Evolutionary conservation across 1,139 yeast species (phyloP).

Genomic region (Hyphopichia khmerensis): DNA sequence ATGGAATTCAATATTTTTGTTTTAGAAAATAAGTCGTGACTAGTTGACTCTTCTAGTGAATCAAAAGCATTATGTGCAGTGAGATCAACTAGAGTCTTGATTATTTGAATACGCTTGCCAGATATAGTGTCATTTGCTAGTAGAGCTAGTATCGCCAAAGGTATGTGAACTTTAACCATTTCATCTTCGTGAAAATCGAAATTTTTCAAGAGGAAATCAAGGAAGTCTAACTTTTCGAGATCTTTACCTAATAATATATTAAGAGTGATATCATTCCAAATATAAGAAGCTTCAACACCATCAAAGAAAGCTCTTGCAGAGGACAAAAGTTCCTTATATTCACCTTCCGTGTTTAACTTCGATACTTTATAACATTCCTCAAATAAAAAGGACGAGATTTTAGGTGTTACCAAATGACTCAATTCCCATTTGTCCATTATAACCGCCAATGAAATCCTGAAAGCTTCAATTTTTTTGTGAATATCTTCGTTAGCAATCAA

Average conservation of each 20-base stretch:
- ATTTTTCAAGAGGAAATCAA: slow-evolving; percentile 57
- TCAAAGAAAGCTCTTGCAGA: slow-evolving; percentile 75
- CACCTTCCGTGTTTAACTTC: slow-evolving; percentile 9
- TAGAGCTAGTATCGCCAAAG: slow-evolving; percentile 58
- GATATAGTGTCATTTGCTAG: slow-evolving; percentile 14
- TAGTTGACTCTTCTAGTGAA: slow-evolving; percentile 41
- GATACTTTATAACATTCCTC: slow-evolving; percentile 11
- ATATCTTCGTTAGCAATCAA: slow-evolving; percentile 36
- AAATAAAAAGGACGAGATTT: slow-evolving; percentile 65
- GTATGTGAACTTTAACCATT: slow-evolving; percentile 73
- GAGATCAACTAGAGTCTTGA: slow-evolving; percentile 40
- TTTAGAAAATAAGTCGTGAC: slow-evolving; percentile 8
- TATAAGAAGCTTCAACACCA: slow-evolving; percentile 74
- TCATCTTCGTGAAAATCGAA: slow-evolving; percentile 86
- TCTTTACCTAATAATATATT: slow-evolving; percentile 12
- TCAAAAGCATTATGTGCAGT: slow-evolving; percentile 61
- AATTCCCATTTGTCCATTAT: slow-evolving; percentile 94
- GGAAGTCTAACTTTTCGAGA: slow-evolving; percentile 35
- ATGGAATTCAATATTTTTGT: slow-evolving; percentile 21
- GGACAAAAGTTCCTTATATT: slow-evolving; percentile 44
- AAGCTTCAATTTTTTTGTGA: slow-evolving; percentile 46
- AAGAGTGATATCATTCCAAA: slow-evolving; percentile 67
- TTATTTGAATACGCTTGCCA: slow-evolving; percentile 29
- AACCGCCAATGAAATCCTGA: slow-evolving; percentile 60
- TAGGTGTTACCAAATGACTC: slow-evolving; percentile 70